Percentiles rank a stretch among this genome's conserved stretches.
Conservation (phyloP, 805 yeast genomes). For the Candida sphagnicola region DNA sequence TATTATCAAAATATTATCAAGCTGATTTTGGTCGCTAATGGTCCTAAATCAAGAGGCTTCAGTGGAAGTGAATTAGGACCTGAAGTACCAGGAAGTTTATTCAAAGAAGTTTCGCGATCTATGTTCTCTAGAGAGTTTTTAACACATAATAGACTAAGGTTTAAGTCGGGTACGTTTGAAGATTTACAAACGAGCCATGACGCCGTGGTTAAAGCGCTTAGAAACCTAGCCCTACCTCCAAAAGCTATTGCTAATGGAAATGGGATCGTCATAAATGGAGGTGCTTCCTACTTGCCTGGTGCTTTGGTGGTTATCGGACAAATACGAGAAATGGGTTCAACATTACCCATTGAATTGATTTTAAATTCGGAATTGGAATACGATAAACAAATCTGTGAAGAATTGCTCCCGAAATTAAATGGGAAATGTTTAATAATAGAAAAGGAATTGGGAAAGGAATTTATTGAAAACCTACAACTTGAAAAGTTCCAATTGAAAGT, state of each 20-base stretch:
- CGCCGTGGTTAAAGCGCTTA: constrained; percentile 20
- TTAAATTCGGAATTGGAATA: constrained; percentile 21
- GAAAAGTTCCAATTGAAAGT: constrained; percentile 26
- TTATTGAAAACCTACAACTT: constrained; percentile 12
- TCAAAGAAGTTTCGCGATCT: background rate
- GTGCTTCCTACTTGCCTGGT: constrained; percentile 21
- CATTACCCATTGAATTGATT: constrained; percentile 32
- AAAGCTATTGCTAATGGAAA: constrained; percentile 22
- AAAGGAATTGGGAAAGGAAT: constrained; percentile 19
- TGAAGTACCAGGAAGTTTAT: constrained; percentile 1
- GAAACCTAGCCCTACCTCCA: constrained; percentile 21
- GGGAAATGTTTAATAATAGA: constrained; percentile 25
- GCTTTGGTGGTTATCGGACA: constrained; percentile 28
- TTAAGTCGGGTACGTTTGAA: constrained; percentile 6
- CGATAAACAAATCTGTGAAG: constrained; percentile 24
- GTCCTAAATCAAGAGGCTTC: background rate
- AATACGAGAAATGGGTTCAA: constrained; percentile 27
- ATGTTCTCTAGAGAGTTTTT: background rate
- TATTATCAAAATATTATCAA: constrained; percentile 7
- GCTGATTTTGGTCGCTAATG: background rate
- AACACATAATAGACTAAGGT: background rate
- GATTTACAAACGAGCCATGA: constrained; percentile 25
- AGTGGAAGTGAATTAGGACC: background rate
- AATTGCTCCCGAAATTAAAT: constrained; percentile 20
- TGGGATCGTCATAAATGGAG: constrained; percentile 34